A percentile compares a stretch with the other conserved stretches of the same genome.
phyloP scores from a whole-genome alignment of 495 filamentous ascomycete genomes.

The Parmelia sp. region DNA sequence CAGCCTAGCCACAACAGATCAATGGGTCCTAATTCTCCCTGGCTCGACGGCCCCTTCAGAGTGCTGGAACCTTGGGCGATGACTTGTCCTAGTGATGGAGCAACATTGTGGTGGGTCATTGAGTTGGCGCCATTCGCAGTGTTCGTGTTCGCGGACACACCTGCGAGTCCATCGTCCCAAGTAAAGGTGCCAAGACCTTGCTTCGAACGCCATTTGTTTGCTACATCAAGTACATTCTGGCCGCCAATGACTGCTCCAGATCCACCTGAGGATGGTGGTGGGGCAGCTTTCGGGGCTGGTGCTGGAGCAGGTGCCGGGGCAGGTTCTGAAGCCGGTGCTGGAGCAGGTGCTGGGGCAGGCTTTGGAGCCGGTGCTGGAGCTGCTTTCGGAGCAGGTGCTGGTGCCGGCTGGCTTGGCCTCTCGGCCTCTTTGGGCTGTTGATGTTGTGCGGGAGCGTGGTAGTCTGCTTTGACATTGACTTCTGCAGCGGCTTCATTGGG shows the following conservation, averaged over 20 bases:
- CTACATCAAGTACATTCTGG: slow-evolving; percentile 3
- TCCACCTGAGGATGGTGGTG: slow-evolving; percentile 12
- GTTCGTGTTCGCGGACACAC: neutral
- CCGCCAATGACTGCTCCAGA: slow-evolving; percentile 5
- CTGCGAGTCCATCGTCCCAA: slow-evolving; percentile 1
- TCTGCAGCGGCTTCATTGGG: neutral
- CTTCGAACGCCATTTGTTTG: neutral
- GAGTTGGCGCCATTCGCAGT: slow-evolving; percentile 1
- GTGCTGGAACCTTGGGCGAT: slow-evolving; percentile 14
- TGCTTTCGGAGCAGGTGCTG: neutral
- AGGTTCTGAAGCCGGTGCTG: neutral
- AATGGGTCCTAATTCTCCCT: slow-evolving; percentile 1
- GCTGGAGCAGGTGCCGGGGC: neutral
- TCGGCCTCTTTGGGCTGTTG: neutral
- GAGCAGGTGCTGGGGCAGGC: neutral
- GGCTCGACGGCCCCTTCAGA: neutral
- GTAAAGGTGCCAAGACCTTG: neutral
- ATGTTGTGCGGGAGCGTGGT: neutral
- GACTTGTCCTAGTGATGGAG: slow-evolving; percentile 20
- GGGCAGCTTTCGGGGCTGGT: neutral
- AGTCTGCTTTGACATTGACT: neutral
- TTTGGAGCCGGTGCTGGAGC: neutral
- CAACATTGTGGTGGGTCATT: slow-evolving; percentile 1
- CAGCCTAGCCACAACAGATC: slow-evolving; percentile 20
- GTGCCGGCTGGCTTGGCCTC: neutral